phyloP scores from a whole-genome alignment of 257 asterid genomes.

The Plectranthus barbatus region DNA sequence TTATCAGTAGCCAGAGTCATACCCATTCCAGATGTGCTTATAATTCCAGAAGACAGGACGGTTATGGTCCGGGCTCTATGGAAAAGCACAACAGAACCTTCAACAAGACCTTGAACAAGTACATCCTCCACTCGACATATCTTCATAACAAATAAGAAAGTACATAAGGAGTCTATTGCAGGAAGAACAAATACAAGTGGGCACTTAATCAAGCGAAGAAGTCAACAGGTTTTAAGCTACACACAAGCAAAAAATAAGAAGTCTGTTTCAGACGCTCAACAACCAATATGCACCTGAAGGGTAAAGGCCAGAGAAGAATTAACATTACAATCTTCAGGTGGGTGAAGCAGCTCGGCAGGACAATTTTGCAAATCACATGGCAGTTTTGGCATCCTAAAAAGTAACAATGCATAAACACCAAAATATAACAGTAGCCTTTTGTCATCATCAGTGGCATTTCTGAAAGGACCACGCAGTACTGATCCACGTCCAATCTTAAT shows the following conservation, averaged over 20 bases:
- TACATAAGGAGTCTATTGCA: neutral
- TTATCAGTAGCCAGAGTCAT: too few relatives aligned
- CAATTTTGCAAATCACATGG: conserved; percentile 60
- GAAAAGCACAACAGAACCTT: too few relatives aligned
- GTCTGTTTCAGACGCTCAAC: neutral
- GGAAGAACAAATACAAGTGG: neutral
- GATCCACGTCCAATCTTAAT: conserved; percentile 91
- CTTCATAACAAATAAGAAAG: conserved; percentile 29
- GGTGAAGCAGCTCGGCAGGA: conserved; percentile 81
- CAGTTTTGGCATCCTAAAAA: conserved; percentile 65
- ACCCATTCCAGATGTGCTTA: too few relatives aligned
- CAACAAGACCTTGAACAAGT: conserved; percentile 84
- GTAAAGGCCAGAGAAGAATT: conserved; percentile 93
- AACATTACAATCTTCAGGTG: conserved; percentile 98
- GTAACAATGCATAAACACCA: conserved; percentile 17
- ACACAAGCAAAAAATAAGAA: neutral
- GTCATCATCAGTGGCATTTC: conserved; percentile 59
- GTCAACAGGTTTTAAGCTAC: neutral
- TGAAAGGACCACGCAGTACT: conserved; percentile 76
- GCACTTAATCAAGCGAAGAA: neutral
- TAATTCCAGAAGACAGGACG: too few relatives aligned
- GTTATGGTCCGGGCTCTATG: too few relatives aligned
- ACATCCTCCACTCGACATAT: conserved; percentile 97
- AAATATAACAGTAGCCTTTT: conserved; percentile 31
- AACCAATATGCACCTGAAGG: conserved; percentile 63